Conservation (phyloP, 768 basidiomycete genomes). For the Strobilomyces confusus region DNA sequence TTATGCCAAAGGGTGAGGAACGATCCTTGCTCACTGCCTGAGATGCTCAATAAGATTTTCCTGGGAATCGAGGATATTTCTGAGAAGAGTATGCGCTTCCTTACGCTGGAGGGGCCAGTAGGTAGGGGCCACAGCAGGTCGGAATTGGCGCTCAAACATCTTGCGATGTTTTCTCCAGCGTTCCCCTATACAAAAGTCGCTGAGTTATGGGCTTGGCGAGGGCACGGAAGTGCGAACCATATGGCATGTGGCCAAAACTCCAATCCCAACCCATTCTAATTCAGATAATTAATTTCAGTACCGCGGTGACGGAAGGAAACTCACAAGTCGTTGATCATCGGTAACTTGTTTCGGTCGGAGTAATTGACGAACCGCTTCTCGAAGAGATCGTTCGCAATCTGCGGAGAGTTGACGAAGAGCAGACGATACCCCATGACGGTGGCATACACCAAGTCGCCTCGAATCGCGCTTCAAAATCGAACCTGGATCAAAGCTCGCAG, state of each 20-base stretch:
- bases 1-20: neutral
- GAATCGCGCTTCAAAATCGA: neutral
- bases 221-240: slow-evolving; percentile 29
- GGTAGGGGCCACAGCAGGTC: slow-evolving; percentile 36
- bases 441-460: slow-evolving; percentile 53
- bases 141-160: slow-evolving; percentile 51
- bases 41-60: slow-evolving; percentile 46
- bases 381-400: slow-evolving; percentile 48
- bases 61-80: slow-evolving; percentile 40
- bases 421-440: slow-evolving; percentile 47
- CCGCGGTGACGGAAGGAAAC: slow-evolving; percentile 6
- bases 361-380: slow-evolving; percentile 55
- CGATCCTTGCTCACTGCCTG: slow-evolving; percentile 38
- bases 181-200: slow-evolving; percentile 34
- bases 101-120: slow-evolving; percentile 45
- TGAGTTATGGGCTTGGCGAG: neutral
- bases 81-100: slow-evolving; percentile 44
- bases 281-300: slow-evolving; percentile 9
- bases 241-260: slow-evolving; percentile 55
- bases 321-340: slow-evolving; percentile 50
- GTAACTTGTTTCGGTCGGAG: slow-evolving; percentile 46
- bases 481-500: neutral
- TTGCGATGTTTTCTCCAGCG: slow-evolving; percentile 50
- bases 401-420: slow-evolving; percentile 45
- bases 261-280: slow-evolving; percentile 46